Conservation (phyloP, 2,329 filamentous ascomycete genomes). For the Pseudocercospora cruenta region DNA sequence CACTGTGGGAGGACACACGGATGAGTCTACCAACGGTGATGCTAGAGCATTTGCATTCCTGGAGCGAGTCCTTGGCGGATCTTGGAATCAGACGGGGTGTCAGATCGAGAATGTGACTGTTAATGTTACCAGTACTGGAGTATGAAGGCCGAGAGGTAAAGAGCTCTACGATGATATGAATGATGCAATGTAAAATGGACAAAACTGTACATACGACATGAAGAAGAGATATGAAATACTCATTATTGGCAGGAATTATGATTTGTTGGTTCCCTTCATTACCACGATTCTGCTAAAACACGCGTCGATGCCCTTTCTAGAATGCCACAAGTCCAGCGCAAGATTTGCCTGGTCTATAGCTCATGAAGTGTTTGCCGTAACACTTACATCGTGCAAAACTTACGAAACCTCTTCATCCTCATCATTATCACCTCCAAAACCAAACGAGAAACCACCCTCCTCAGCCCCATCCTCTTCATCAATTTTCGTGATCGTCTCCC, state of each 20-base stretch:
- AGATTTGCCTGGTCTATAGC: no score
- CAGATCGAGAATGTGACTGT: slow-evolving; percentile 34
- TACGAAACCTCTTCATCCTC: slow-evolving; percentile 39
- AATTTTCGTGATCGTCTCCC: slow-evolving; percentile 75
- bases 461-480: slow-evolving; percentile 49
- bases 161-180: neutral
- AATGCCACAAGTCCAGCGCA: no score
- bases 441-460: slow-evolving; percentile 62
- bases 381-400: no score
- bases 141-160: neutral
- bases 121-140: neutral
- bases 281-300: neutral
- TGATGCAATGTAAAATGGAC: neutral
- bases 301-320: neutral
- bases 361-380: no score
- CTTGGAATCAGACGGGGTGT: slow-evolving; percentile 32
- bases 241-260: no score
- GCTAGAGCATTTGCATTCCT: slow-evolving; percentile 38
- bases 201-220: neutral
- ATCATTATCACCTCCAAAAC: slow-evolving; percentile 60
- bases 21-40: slow-evolving; percentile 42
- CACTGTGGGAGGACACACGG: slow-evolving; percentile 46
- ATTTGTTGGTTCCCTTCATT: no score
- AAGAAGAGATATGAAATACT: neutral
- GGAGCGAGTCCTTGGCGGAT: slow-evolving; percentile 29